phyloP scores from a whole-genome alignment of 345 rosid genomes.

The Arabis alpina region DNA sequence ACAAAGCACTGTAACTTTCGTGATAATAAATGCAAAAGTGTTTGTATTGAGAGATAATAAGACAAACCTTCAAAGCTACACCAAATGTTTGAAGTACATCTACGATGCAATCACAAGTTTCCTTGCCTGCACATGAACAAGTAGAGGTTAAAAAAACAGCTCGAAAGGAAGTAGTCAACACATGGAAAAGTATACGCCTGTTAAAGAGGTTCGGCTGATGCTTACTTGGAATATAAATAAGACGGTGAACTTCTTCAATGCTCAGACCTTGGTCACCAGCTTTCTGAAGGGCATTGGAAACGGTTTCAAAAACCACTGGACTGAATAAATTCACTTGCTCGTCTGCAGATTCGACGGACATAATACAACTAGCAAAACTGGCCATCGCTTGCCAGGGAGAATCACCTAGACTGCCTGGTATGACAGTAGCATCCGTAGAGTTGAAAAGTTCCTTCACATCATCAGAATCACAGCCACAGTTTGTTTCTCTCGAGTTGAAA shows the following conservation, averaged over 20 bases:
- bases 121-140: slow-evolving; percentile 56
- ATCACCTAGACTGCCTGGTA: slow-evolving; percentile 47
- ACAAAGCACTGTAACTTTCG: slow-evolving; percentile 8
- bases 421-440: slow-evolving; percentile 43
- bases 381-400: slow-evolving; percentile 86
- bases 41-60: slow-evolving; percentile 2
- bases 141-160: slow-evolving; percentile 28
- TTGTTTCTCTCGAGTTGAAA: slow-evolving; percentile 37
- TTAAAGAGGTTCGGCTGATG: slow-evolving; percentile 2
- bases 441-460: slow-evolving; percentile 47
- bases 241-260: slow-evolving; percentile 59
- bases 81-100: slow-evolving; percentile 87
- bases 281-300: slow-evolving; percentile 67
- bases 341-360: slow-evolving; percentile 47
- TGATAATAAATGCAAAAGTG: neutral
- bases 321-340: slow-evolving; percentile 39
- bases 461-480: slow-evolving; percentile 43
- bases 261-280: slow-evolving; percentile 97
- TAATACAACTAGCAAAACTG: slow-evolving; percentile 54
- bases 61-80: slow-evolving; percentile 75
- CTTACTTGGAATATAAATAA: slow-evolving; percentile 53
- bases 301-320: slow-evolving; percentile 60
- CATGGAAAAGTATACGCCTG: neutral
- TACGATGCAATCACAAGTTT: slow-evolving; percentile 48
- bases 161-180: slow-evolving; percentile 9